A percentile compares a stretch with the other conserved stretches of the same genome.
Conservation (phyloP, 1,284 basidiomycete genomes). For the Heimioporus retisporus region DNA sequence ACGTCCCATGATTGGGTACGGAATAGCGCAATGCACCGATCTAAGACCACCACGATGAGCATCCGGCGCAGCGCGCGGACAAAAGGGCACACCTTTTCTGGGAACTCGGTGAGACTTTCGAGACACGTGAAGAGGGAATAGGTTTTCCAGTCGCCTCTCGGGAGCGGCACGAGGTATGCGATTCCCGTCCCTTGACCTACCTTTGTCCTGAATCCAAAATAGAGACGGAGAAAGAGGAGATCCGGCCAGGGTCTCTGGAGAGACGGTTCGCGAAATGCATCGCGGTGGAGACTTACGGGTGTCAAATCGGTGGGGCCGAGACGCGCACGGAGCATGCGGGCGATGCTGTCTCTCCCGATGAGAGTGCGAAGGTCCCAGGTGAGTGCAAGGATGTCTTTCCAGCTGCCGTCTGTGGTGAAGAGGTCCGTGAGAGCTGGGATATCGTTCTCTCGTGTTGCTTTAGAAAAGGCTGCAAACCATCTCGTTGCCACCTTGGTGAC, state of each 20-base stretch:
- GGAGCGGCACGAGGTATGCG: slow-evolving; percentile 62
- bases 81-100: slow-evolving; percentile 47
- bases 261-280: slow-evolving; percentile 34
- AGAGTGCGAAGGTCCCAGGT: slow-evolving; percentile 78
- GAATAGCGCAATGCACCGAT: slow-evolving; percentile 49
- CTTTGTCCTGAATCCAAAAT: slow-evolving; percentile 69
- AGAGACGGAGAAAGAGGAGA: slow-evolving; percentile 65
- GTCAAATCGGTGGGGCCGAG: slow-evolving; percentile 50
- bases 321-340: slow-evolving; percentile 57
- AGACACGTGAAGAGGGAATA: slow-evolving; percentile 69
- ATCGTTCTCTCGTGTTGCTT: slow-evolving; percentile 47
- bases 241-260: slow-evolving; percentile 63
- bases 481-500: slow-evolving; percentile 47
- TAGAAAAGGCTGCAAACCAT: slow-evolving; percentile 59
- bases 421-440: slow-evolving; percentile 48
- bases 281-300: slow-evolving; percentile 54
- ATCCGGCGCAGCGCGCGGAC: neutral
- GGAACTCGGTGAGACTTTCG: slow-evolving; percentile 63
- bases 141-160: slow-evolving; percentile 64
- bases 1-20: slow-evolving; percentile 49
- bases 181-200: slow-evolving; percentile 62
- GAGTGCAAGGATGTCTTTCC: slow-evolving; percentile 70
- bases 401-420: slow-evolving; percentile 59
- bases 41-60: slow-evolving; percentile 2
- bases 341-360: slow-evolving; percentile 53